Conservation (phyloP, 495 filamentous ascomycete genomes). For the Paragyromitra xinjiangensis region DNA sequence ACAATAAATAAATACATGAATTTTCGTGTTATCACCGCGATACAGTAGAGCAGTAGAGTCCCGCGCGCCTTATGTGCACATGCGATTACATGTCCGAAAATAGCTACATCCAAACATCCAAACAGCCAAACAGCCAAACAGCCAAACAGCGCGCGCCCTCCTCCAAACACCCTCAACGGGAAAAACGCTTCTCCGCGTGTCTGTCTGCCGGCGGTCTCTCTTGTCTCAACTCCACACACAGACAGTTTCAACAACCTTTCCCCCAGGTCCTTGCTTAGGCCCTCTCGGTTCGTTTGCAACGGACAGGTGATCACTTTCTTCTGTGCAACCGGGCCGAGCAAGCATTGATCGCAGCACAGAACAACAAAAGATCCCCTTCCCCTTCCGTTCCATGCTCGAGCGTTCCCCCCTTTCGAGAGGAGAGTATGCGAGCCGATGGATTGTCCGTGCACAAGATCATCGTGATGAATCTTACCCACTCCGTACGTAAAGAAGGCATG, state of each 20-base stretch:
- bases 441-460: slow-evolving; percentile 52
- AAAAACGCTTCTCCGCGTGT: slow-evolving; percentile 50
- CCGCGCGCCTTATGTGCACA: slow-evolving; percentile 25
- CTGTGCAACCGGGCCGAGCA: slow-evolving; percentile 33
- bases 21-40: slow-evolving; percentile 33
- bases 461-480: slow-evolving; percentile 29
- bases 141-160: not conserved
- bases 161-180: slow-evolving; percentile 44
- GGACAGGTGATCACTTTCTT: slow-evolving; percentile 44
- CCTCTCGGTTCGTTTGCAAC: slow-evolving; percentile 34
- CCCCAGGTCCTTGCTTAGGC: slow-evolving; percentile 12
- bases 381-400: slow-evolving; percentile 21
- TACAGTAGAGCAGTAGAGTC: slow-evolving; percentile 27
- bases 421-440: slow-evolving; percentile 48
- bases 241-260: slow-evolving; percentile 38
- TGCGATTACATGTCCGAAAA: slow-evolving; percentile 38
- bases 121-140: not conserved
- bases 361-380: slow-evolving; percentile 38
- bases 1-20: slow-evolving; percentile 15
- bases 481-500: slow-evolving; percentile 42
- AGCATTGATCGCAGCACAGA: slow-evolving; percentile 29
- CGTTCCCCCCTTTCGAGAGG: slow-evolving; percentile 21
- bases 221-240: slow-evolving; percentile 52
- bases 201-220: slow-evolving; percentile 36
- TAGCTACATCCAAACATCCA: slow-evolving; percentile 4